Base-by-base conservation (phyloP, 495 filamentous ascomycete species). In the Penicillium ucsense region DNA sequence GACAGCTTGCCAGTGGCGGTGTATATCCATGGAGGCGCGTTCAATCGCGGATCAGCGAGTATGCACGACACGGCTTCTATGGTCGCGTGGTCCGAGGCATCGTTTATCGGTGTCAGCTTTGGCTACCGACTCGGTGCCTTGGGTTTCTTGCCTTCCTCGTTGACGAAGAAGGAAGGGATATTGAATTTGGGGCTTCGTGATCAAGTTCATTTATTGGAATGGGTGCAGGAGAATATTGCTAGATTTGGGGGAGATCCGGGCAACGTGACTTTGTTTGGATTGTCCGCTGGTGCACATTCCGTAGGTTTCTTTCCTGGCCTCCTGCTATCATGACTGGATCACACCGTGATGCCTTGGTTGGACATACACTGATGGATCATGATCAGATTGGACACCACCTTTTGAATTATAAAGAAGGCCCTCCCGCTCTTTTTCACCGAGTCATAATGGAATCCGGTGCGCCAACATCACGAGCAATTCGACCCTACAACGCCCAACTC, bases 171-270 rank as follows among this genome's bases (percentile, higher is more conserved):
- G 40, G 74, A 79, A 39, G 79, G 76, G 1, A 5, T 78, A 31
- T 54, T 83, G 45, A 86, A 86, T 53, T 59, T 84, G 7, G 82
- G 82, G 9, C 58, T 86, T 42, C 76, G 74, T 51, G 81, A 86
- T 59, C 82, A 85, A 53, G 57, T 75, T 27, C 54, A 72, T 31
- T 43, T 79, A 38, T 66, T 86, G 41, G 60, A 77, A 57, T 84
- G 82, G 82, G 75, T 84, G 8, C 65, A 72, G 49, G 67, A 77
- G 7, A 84, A 82, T 50, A 77, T 81, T 31, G 66, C 54, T 7
- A 62, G 57, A 0, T 78, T 85, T 58, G 79, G 80, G 0, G 82
- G 82, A 5, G 78, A 86, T 59, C 69, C 75, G 5, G 64, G 68
- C n/a, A 76, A 81, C 42, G 71, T 85, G 27, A 84, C 80, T 7